phyloP scores from a whole-genome alignment of 208 protist genomes.

The Trypanosoma mega region DNA sequence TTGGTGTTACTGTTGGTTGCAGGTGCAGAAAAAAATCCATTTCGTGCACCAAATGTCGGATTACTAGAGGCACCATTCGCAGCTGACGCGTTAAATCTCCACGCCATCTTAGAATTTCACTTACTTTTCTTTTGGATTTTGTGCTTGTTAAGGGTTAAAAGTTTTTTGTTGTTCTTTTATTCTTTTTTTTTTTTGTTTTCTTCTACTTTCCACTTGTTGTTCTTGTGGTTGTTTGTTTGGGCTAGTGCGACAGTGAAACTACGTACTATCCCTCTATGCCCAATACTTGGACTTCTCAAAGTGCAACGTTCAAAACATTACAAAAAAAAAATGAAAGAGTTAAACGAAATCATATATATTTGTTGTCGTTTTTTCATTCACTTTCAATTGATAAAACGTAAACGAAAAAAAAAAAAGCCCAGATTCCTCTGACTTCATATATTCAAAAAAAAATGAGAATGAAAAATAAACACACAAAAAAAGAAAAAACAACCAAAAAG shows the following conservation, averaged over 20 bases:
- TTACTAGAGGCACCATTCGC: conserved; percentile 8
- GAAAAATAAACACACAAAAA: conserved; percentile 8
- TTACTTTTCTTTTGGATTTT: too few relatives aligned
- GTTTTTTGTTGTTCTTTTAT: too few relatives aligned
- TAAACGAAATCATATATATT: background rate
- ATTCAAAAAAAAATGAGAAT: conserved; percentile 7
- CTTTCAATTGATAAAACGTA: background rate
- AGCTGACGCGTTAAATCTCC: conserved; percentile 43
- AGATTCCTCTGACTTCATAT: background rate
- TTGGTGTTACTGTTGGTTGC: conserved; percentile 91
- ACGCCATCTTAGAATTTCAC: conserved; percentile 27
- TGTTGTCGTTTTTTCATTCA: background rate
- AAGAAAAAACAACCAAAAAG: conserved; percentile 12
- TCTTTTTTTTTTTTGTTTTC: too few relatives aligned
- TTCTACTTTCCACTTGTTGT: too few relatives aligned
- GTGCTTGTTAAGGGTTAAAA: too few relatives aligned
- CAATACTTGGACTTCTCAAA: too few relatives aligned
- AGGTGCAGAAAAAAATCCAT: background rate
- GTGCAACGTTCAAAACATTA: background rate
- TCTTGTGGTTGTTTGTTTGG: too few relatives aligned
- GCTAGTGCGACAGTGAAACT: too few relatives aligned
- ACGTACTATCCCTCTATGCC: too few relatives aligned
- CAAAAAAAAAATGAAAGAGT: conserved; percentile 12
- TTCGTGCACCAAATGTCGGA: conserved; percentile 12
- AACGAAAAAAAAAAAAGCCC: background rate